Conservation (phyloP, 164 flowering plant genomes). For the Piper betle region DNA sequence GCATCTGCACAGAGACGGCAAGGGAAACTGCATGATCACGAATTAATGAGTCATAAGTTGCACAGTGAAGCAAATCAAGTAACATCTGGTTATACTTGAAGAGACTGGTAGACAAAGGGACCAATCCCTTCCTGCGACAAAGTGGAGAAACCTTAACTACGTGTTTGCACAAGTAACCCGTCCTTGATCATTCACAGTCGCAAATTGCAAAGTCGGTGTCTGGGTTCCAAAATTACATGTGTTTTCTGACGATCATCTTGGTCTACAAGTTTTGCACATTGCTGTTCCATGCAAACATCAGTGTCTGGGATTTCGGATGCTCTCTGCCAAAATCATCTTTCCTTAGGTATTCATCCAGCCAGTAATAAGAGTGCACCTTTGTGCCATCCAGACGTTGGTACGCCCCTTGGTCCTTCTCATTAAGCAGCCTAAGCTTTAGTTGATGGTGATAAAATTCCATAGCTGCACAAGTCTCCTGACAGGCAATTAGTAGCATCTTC, state of each 20-base stretch:
- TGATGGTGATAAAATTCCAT: slow-evolving; percentile 88
- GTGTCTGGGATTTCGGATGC: slow-evolving; percentile 64
- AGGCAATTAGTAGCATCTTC: slow-evolving; percentile 63
- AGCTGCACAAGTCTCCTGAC: slow-evolving; percentile 78
- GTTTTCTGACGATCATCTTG: slow-evolving; percentile 27
- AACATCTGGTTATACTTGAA: slow-evolving; percentile 49
- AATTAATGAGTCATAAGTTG: slow-evolving; percentile 70
- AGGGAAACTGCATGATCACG: slow-evolving; percentile 87
- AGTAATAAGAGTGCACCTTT: slow-evolving; percentile 83
- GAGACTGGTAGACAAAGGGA: slow-evolving; percentile 47
- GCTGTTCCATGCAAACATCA: slow-evolving; percentile 48
- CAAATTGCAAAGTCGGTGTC: slow-evolving; percentile 75
- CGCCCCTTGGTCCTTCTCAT: slow-evolving; percentile 51
- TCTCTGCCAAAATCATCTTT: slow-evolving; percentile 70
- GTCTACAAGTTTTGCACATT: slow-evolving; percentile 45
- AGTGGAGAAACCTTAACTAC: slow-evolving; percentile 40
- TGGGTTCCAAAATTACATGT: slow-evolving; percentile 57
- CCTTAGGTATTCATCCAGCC: slow-evolving; percentile 80
- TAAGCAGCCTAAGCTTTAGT: slow-evolving; percentile 55
- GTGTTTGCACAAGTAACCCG: slow-evolving; percentile 89
- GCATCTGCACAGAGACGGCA: slow-evolving; percentile 51
- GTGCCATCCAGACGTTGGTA: slow-evolving; percentile 79
- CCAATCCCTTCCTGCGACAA: slow-evolving; percentile 31
- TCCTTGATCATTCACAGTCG: slow-evolving; percentile 64
- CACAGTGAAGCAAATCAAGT: slow-evolving; percentile 43